These are phyloP conservation scores for Phanerochaete carnosa DNA, from an alignment of 768 basidiomycete genomes.

Conservation along the genomic window DNA sequence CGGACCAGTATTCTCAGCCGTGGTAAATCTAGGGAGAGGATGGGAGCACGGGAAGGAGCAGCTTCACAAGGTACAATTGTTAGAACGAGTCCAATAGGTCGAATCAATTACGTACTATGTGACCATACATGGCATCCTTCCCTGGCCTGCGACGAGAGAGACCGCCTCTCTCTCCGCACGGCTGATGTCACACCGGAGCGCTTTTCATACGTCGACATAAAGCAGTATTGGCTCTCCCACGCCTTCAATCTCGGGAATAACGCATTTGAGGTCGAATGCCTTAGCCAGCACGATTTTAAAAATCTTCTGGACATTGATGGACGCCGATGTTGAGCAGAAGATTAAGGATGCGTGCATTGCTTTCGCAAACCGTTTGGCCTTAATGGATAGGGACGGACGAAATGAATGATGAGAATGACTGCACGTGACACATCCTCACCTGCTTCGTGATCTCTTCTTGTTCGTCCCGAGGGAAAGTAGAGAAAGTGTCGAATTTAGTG, in stretches of 20 bases:
- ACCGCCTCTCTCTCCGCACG: not conserved
- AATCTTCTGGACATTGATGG: constrained; percentile 99
- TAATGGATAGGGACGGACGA: constrained; percentile 7
- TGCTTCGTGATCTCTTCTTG: constrained; percentile 99
- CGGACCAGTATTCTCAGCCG: not conserved
- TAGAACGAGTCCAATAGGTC: not conserved
- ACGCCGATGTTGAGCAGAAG: constrained; percentile 98
- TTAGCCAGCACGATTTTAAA: constrained; percentile 98
- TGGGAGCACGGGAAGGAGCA: not conserved
- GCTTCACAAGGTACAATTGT: not conserved
- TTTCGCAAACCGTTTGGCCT: constrained; percentile 97
- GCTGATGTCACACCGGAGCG: not conserved
- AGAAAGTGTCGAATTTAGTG: constrained; percentile 97
- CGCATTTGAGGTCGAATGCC: constrained; percentile 98
- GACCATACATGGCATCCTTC: not conserved
- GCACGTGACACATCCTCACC: constrained; percentile 38
- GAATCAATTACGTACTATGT: not conserved
- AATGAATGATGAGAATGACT: not conserved
- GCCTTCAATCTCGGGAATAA: constrained; percentile 96
- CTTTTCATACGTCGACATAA: constrained; percentile 77
- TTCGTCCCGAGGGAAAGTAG: constrained; percentile 93
- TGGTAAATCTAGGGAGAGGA: not conserved
- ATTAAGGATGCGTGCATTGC: constrained; percentile 99
- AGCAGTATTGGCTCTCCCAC: constrained; percentile 94
- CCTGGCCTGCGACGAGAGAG: not conserved